Evolutionary conservation across 2,329 filamentous ascomycete species (phyloP), one percentile per base, ranked within the genome.

Genomic region (Myriosclerotinia scirpicola): DNA sequence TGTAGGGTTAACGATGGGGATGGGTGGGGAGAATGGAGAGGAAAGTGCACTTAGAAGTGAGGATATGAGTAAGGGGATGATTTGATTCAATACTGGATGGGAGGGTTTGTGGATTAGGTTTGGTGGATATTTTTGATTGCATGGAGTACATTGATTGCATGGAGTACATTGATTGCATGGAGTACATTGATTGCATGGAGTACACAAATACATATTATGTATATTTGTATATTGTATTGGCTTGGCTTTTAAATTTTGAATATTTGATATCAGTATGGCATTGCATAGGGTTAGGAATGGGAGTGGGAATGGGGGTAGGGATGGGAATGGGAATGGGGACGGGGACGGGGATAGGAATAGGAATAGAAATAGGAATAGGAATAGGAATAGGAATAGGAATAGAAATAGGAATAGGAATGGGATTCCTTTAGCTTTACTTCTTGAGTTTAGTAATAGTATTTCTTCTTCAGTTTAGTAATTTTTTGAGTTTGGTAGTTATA

Each of bases 1-100:
- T 44, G 73, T 75, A 48, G 52, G 62, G 6, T 40, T 64, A 12
- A 42, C 42, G 52, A 55, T 48, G 40, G 40, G 2, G 69, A 97
- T 97, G 77, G 96, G 92, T 0, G 93, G 92, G 0, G 93, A 93
- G 3, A 97, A 38, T 54, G 36, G 30, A 8, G 34, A 15, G n/a
- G 48, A 38, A 17, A 12, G 22, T 26, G 12, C 1, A 17, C 38
- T 17, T 22, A 26, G n/a, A 56, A 36, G 50, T 12, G 38, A 50
- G 14, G 22, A 50, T 9, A 5, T 8, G 14, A 42, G 38, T 20
- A 30, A 3, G 15, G 40, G n/a, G n/a, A 38, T 55, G 20, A 22
- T 55, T 55, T 55, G 14, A 17, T 20, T 7, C 34, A 17, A 14
- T 38, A 15, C 22, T 12, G 8, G 2, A 38, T 38, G 8, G n/a